Conservation (phyloP, 805 yeast genomes). For the Metschnikowia peoriensis region DNA sequence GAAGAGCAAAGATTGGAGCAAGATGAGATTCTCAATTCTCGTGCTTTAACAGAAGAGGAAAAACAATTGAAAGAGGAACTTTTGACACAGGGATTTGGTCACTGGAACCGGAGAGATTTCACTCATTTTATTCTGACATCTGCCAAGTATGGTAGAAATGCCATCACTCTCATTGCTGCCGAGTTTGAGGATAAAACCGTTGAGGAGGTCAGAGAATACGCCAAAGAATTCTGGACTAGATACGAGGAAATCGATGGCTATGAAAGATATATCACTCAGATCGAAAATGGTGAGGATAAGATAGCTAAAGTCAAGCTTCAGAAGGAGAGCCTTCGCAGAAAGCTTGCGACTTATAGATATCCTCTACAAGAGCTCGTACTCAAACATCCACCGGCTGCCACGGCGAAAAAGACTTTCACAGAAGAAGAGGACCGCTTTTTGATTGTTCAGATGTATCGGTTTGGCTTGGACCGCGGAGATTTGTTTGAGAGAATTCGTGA, state of each 20-base stretch:
- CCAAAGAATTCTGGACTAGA: slow-evolving; percentile 77
- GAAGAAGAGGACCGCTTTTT: slow-evolving; percentile 91
- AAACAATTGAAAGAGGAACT: slow-evolving; percentile 58
- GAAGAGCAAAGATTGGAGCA: slow-evolving; percentile 58
- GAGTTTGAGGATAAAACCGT: slow-evolving; percentile 80
- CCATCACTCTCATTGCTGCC: slow-evolving; percentile 63
- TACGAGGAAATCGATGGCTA: slow-evolving; percentile 82
- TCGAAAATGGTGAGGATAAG: slow-evolving; percentile 88
- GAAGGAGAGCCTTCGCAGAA: slow-evolving; percentile 74
- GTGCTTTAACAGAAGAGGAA: slow-evolving; percentile 83
- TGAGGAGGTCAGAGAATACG: slow-evolving; percentile 78
- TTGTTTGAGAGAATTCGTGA: slow-evolving; percentile 77
- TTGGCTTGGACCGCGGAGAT: slow-evolving; percentile 78
- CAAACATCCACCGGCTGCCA: slow-evolving; percentile 68
- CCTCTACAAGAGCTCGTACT: slow-evolving; percentile 80
- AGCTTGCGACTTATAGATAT: slow-evolving; percentile 63
- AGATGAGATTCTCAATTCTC: slow-evolving; percentile 69
- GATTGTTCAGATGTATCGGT: slow-evolving; percentile 71
- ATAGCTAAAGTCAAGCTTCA: slow-evolving; percentile 63
- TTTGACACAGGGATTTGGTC: slow-evolving; percentile 64
- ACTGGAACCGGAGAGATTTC: slow-evolving; percentile 89
- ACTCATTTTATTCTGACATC: slow-evolving; percentile 71
- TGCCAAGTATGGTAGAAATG: slow-evolving; percentile 79
- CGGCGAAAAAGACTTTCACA: slow-evolving; percentile 62
- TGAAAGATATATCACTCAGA: slow-evolving; percentile 76